Evolutionary conservation across 768 basidiomycete species (phyloP).

Genomic region (Favolaschia claudopus): DNA sequence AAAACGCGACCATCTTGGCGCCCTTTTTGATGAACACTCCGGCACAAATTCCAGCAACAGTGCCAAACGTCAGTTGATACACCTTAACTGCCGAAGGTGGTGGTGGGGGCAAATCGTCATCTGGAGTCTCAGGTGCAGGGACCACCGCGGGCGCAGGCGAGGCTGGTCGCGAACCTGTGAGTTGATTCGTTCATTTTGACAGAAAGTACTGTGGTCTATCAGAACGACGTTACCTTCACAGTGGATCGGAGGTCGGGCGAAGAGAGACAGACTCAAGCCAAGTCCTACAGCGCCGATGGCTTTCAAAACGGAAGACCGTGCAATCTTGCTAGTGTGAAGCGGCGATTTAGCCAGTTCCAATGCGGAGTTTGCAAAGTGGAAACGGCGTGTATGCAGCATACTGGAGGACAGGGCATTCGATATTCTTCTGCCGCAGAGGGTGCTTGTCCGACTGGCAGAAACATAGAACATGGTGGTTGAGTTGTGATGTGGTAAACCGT

Average conservation of each 20-base stretch:
- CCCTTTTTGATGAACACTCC: conserved; percentile 97
- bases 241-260: conserved; percentile 45
- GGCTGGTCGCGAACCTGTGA: conserved; percentile 20
- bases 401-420: background rate
- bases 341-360: conserved; percentile 1
- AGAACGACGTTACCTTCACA: conserved; percentile 58
- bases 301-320: conserved; percentile 11
- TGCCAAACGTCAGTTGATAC: conserved; percentile 88
- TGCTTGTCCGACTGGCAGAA: background rate
- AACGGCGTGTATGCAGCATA: conserved; percentile 10
- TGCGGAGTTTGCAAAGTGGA: conserved; percentile 8
- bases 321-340: background rate
- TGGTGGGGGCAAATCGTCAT: conserved; percentile 51
- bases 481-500: no score
- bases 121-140: conserved; percentile 9
- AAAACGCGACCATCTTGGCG: conserved; percentile 81
- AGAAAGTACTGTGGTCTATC: background rate
- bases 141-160: conserved; percentile 14
- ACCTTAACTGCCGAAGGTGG: conserved; percentile 79
- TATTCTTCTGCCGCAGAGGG: conserved; percentile 10
- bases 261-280: conserved; percentile 29
- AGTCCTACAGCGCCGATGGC: conserved; percentile 28
- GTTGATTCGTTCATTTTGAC: background rate
- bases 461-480: background rate
- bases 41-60: conserved; percentile 86